Conservation (phyloP, 371 early-diverging fungal genomes). For the Rhizopus sp. region DNA sequence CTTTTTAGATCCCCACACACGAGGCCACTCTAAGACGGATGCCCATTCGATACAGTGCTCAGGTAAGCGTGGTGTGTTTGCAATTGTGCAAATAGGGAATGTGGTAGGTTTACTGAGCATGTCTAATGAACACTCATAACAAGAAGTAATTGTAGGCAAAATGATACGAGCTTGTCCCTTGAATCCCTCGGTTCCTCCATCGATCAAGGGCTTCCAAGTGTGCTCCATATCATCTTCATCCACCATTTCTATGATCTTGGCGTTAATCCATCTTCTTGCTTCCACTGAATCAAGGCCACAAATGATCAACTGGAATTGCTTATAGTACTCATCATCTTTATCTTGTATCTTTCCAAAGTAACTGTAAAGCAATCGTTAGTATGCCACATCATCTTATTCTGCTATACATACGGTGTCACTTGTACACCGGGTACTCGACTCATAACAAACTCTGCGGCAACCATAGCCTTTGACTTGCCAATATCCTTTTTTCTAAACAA, state of each 20-base stretch:
- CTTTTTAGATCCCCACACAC: slow-evolving; percentile 72
- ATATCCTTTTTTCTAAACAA: slow-evolving; percentile 89
- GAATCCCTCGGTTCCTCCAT: slow-evolving; percentile 97
- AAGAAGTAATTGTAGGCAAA: slow-evolving; percentile 77
- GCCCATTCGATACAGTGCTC: slow-evolving; percentile 99
- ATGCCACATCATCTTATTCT: not conserved
- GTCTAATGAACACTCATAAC: slow-evolving; percentile 85
- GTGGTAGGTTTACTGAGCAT: slow-evolving; percentile 82
- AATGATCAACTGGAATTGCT: slow-evolving; percentile 84
- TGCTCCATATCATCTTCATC: slow-evolving; percentile 66
- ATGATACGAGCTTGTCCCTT: slow-evolving; percentile 95
- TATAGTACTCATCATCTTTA: slow-evolving; percentile 90
- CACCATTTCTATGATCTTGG: slow-evolving; percentile 76
- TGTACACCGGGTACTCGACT: slow-evolving; percentile 76
- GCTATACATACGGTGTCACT: slow-evolving; percentile 76
- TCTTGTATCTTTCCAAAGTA: slow-evolving; percentile 92
- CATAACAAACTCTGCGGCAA: slow-evolving; percentile 90
- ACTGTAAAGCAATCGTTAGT: slow-evolving; percentile 22
- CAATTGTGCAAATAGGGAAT: slow-evolving; percentile 99
- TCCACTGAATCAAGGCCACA: slow-evolving; percentile 96
- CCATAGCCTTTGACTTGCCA: slow-evolving; percentile 82
- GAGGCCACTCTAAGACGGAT: slow-evolving; percentile 90
- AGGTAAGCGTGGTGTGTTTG: slow-evolving; percentile 93
- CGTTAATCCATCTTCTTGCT: slow-evolving; percentile 97
- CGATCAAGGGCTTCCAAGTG: slow-evolving; percentile 85